Evolutionary conservation across 371 early-diverging fungal species (phyloP).

Genomic region (Neoconidiobolus thromboides): DNA sequence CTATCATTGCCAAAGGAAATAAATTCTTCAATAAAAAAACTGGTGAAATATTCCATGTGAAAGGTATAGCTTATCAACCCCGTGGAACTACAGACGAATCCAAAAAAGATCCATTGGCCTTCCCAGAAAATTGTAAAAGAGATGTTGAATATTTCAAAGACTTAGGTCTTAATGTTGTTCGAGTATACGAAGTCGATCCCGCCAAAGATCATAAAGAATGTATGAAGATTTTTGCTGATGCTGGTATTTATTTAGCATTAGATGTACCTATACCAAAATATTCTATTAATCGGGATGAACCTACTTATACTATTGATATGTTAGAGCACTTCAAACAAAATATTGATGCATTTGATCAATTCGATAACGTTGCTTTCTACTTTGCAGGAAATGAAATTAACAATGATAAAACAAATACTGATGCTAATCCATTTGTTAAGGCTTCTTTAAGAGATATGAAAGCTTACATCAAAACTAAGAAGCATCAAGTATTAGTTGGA

Average conservation of each 20-base stretch:
- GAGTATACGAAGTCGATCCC: conserved; percentile 50
- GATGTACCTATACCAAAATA: conserved; percentile 40
- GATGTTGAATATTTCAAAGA: conserved; percentile 44
- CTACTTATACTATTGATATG: conserved; percentile 40
- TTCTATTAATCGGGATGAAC: conserved; percentile 39
- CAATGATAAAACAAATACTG: conserved; percentile 41
- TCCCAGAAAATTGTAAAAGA: conserved; percentile 6
- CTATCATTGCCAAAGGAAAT: conserved; percentile 41
- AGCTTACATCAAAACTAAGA: conserved; percentile 21
- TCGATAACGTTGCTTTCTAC: conserved; percentile 44
- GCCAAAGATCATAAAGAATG: conserved; percentile 32
- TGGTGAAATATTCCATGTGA: conserved; percentile 54
- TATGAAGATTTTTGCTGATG: conserved; percentile 45
- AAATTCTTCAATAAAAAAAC: conserved; percentile 58
- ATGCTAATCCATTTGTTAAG: conserved; percentile 49
- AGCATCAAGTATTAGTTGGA: conserved; percentile 42
- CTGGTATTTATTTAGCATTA: conserved; percentile 48
- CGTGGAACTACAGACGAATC: conserved; percentile 13
- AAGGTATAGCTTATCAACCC: conserved; percentile 65
- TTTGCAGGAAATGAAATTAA: conserved; percentile 67
- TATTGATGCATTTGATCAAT: conserved; percentile 40
- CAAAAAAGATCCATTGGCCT: no score
- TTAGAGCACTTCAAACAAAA: conserved; percentile 33
- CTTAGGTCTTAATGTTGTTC: conserved; percentile 48
- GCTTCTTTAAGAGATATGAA: conserved; percentile 54